Evolutionary conservation across 2,329 filamentous ascomycete species (phyloP), one percentile per base, ranked within the genome.

Genomic region (Hawksworthiomyces lignivorus): DNA sequence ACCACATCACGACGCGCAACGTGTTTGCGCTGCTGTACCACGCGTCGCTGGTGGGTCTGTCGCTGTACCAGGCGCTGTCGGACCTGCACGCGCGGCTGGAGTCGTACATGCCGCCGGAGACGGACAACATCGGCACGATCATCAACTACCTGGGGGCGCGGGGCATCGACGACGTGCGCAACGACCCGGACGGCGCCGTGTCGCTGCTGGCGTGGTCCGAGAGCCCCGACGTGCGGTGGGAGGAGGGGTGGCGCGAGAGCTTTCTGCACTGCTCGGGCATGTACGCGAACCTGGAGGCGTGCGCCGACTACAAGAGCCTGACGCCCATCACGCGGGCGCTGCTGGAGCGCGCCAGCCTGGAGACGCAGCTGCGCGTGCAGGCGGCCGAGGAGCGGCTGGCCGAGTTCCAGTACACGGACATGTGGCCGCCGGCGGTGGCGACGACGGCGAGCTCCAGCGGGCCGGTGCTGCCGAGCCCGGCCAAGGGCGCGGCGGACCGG

Each of bases 201-300:
- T 72, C 74, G 1, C 60, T 85, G 14, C 63, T 87, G 4, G 73
- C 76, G 0, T 86, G 80, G 76, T 72, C 77, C 3, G 82, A 86
- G 50, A 67, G 66, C n/a, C 65, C 70, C 3, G 69, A 65, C 15
- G 73, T 84, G 8, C 68, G 68, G 5, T 83, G 80, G 78, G 70
- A 77, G 33, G 75, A 80, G 48, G 79, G 80, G 2, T 87, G 80
- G 69, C 68, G 73, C 14, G 81, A 85, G 55, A 71, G 72, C 20
- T 87, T 83, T 51, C 64, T 77, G 7, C 82, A 87, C 54, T 75
- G 76, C 48, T 73, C 73, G 4, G 82, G 82, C 20, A 77, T 84
- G 71, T 79, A 72, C 54, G 65, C 55, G 33, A 64, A 60, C 19
- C 57, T 79, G n/a, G 72, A 78, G 47, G 50, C 52, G 4, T 68